Conservation (phyloP, 331 rosid species). For the Quercus lobata region DNA sequence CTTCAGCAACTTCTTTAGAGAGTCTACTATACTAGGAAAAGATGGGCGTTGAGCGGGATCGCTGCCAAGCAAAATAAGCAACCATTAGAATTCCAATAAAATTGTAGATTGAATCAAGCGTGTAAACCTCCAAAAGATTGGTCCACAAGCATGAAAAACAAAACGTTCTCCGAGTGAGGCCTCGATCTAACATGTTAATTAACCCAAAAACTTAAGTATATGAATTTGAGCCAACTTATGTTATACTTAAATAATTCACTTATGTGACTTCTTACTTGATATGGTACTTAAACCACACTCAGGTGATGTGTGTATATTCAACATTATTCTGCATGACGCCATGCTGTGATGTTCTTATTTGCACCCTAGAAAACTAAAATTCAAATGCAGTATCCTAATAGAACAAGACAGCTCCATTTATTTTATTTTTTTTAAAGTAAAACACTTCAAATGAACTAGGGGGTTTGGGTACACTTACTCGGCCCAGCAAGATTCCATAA, state of each 20-base stretch:
- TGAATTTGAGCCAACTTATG: too few relatives aligned
- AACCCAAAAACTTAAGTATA: too few relatives aligned
- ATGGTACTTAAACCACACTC: too few relatives aligned
- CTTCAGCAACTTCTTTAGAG: conserved; percentile 81
- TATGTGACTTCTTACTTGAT: too few relatives aligned
- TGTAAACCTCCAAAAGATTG: background rate
- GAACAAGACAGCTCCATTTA: background rate
- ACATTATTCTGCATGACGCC: background rate
- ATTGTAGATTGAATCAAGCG: background rate
- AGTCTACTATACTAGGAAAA: conserved; percentile 57
- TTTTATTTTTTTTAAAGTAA: background rate
- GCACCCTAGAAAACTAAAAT: background rate
- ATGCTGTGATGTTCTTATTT: background rate
- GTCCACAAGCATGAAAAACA: background rate
- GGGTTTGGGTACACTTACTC: conserved; percentile 53
- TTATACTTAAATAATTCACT: too few relatives aligned
- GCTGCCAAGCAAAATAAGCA: conserved; percentile 40
- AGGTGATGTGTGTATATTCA: too few relatives aligned
- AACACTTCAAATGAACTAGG: background rate
- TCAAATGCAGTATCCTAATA: background rate
- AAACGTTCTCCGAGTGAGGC: too few relatives aligned
- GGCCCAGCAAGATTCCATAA: conserved; percentile 96
- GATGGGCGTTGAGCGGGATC: conserved; percentile 78
- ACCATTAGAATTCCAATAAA: conserved; percentile 14
- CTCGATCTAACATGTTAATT: too few relatives aligned